These are phyloP conservation scores for Waitea zeae DNA, from an alignment of 1,284 basidiomycete species.

Conservation along the genomic window DNA sequence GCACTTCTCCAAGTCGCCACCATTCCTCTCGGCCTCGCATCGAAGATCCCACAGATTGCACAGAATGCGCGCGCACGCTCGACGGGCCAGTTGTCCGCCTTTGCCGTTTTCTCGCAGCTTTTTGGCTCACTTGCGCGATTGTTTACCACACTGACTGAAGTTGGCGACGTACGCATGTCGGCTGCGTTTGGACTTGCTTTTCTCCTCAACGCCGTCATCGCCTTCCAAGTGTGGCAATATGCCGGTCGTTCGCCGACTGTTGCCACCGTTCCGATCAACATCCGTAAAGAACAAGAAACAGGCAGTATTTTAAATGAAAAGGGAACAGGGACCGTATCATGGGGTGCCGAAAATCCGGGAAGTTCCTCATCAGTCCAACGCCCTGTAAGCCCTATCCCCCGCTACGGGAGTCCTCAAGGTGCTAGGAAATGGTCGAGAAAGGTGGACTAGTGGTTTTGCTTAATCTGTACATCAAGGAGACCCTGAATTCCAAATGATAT, in stretches of 20 bases:
- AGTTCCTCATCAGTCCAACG: conserved; percentile 19
- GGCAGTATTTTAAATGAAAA: conserved; percentile 11
- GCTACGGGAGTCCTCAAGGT: too few species aligned
- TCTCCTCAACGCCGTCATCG: conserved; percentile 63
- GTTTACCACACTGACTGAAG: conserved; percentile 80
- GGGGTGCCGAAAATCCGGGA: conserved; percentile 22
- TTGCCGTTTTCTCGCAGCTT: conserved; percentile 74
- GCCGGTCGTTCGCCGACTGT: conserved; percentile 44
- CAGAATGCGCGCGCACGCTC: conserved; percentile 59
- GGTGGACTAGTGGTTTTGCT: conserved; percentile 48
- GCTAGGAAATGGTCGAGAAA: conserved; percentile 56
- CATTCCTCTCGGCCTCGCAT: conserved; percentile 70
- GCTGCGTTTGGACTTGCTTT: conserved; percentile 73
- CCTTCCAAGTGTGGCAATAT: conserved; percentile 67
- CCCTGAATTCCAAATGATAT: too few species aligned
- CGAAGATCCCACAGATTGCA: conserved; percentile 77
- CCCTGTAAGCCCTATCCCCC: conserved; percentile 20
- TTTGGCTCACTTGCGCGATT: conserved; percentile 75
- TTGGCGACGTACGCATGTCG: conserved; percentile 62
- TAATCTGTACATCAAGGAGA: too few species aligned
- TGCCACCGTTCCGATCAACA: conserved; percentile 11
- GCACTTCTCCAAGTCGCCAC: conserved; percentile 61
- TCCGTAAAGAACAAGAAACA: conserved; percentile 9
- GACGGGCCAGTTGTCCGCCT: conserved; percentile 82
- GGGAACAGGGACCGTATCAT: conserved; percentile 16